phyloP scores from a whole-genome alignment of 768 basidiomycete species.

The Leccinum olivaceopallidum region DNA sequence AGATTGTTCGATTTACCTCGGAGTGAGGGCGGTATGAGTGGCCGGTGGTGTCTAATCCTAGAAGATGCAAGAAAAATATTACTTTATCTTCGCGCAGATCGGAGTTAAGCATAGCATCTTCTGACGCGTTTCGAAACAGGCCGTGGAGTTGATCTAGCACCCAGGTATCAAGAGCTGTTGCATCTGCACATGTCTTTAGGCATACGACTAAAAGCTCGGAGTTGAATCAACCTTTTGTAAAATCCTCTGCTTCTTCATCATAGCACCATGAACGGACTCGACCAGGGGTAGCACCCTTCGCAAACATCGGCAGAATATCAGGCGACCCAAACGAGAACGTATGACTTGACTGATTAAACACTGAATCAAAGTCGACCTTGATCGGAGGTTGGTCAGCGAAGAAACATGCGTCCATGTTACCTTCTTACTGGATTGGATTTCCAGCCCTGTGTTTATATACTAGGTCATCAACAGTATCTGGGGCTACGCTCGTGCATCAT shows the following conservation, averaged over 20 bases:
- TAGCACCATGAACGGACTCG: slow-evolving; percentile 79
- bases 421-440: slow-evolving; percentile 72
- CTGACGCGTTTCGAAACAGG: slow-evolving; percentile 65
- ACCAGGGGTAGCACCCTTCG: slow-evolving; percentile 65
- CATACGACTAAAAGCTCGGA: not conserved
- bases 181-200: slow-evolving; percentile 46
- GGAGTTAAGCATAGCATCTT: slow-evolving; percentile 45
- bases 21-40: slow-evolving; percentile 87
- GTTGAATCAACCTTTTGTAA: slow-evolving; percentile 64
- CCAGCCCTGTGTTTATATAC: slow-evolving; percentile 59
- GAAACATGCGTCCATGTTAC: not conserved
- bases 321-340: slow-evolving; percentile 88
- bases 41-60: slow-evolving; percentile 85
- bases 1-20: slow-evolving; percentile 41
- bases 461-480: slow-evolving; percentile 6
- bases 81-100: slow-evolving; percentile 59
- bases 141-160: slow-evolving; percentile 66
- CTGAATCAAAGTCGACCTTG: slow-evolving; percentile 79
- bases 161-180: slow-evolving; percentile 77
- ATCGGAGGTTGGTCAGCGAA: slow-evolving; percentile 3
- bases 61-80: slow-evolving; percentile 81
- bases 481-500: not conserved
- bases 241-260: slow-evolving; percentile 77
- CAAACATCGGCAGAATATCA: slow-evolving; percentile 88
- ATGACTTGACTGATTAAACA: slow-evolving; percentile 78